Evolutionary conservation across 257 asterid species (phyloP).

Genomic region (Sherardia arvensis): DNA sequence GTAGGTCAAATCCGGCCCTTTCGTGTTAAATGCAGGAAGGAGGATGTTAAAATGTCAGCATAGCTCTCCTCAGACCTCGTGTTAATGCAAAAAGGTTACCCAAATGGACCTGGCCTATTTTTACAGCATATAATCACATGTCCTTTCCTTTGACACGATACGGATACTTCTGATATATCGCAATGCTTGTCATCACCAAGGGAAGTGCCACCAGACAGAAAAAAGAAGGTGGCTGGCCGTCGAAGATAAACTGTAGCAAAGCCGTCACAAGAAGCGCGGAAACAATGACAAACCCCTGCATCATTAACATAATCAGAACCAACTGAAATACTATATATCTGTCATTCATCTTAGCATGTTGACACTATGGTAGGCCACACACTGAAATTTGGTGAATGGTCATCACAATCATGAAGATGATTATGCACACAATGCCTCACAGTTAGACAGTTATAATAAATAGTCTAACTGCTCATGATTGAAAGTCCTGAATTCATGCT

Average conservation of each 20-base stretch:
- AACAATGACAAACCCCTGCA: constrained; percentile 90
- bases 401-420: not conserved
- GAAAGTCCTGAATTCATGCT: not conserved
- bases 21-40: not conserved
- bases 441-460: not conserved
- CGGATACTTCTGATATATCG: constrained; percentile 87
- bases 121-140: not conserved
- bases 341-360: not conserved
- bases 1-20: not conserved
- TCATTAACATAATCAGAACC: not conserved
- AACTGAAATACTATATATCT: too few relatives aligned
- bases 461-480: not conserved
- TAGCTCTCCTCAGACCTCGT: not conserved
- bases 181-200: constrained; percentile 62
- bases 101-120: not conserved
- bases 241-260: constrained; percentile 68
- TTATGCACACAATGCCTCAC: not conserved
- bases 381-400: not conserved
- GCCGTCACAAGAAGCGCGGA: constrained; percentile 95
- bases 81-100: not conserved
- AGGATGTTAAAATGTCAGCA: not conserved
- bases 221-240: constrained; percentile 76
- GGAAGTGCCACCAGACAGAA: constrained; percentile 86
- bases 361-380: not conserved
- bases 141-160: constrained; percentile 58